phyloP scores from a whole-genome alignment of 305 asterid genomes.

The Fraxinus ornus region DNA sequence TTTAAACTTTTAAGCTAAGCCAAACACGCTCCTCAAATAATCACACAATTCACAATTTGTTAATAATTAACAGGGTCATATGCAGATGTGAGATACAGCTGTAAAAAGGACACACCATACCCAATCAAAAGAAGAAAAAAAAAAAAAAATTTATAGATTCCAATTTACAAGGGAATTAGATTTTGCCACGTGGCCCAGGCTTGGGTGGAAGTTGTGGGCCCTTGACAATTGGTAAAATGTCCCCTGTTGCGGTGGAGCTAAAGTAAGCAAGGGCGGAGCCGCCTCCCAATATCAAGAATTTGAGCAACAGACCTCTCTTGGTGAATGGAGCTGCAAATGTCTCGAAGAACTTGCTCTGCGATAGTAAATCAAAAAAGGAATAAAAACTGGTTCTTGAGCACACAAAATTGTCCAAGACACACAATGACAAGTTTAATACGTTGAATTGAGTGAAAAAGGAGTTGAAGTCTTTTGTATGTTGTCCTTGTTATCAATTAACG shows the following conservation, averaged over 20 bases:
- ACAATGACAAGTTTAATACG: neutral
- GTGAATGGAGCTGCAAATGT: constrained; percentile 99
- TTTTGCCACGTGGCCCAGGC: constrained; percentile 81
- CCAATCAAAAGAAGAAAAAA: constrained; percentile 12
- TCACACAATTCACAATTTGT: constrained; percentile 29
- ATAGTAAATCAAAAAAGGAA: neutral
- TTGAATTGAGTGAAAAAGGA: neutral
- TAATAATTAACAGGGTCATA: constrained; percentile 29
- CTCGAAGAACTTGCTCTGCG: constrained; percentile 87
- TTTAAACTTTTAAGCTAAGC: neutral
- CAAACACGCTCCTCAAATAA: neutral
- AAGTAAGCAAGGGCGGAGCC: constrained; percentile 79
- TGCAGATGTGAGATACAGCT: constrained; percentile 43
- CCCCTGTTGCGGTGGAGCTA: constrained; percentile 88
- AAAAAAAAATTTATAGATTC: neutral
- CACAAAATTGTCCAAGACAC: neutral
- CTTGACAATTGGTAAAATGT: constrained; percentile 81
- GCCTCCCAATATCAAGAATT: constrained; percentile 89
- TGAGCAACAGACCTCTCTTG: constrained; percentile 92
- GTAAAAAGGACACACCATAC: constrained; percentile 35
- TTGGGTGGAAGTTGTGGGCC: constrained; percentile 96
- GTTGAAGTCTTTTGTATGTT: neutral
- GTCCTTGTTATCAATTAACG: neutral
- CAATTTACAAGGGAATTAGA: constrained; percentile 35
- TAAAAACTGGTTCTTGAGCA: neutral